Evolutionary conservation across 1,284 basidiomycete species (phyloP), one percentile per base, ranked within the genome.

Genomic region (Dichomitus squalens): DNA sequence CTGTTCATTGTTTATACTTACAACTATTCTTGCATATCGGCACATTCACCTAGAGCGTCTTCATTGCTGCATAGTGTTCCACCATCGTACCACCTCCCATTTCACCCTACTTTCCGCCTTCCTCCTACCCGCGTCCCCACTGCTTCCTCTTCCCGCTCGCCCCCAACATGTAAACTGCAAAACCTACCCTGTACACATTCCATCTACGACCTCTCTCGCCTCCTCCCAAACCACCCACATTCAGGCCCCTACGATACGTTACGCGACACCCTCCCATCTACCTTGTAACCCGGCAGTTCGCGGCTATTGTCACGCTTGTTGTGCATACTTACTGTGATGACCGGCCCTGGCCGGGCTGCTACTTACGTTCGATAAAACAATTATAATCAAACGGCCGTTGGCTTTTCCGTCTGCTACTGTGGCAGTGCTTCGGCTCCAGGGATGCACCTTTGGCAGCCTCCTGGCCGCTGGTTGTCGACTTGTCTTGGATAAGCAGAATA

Each of bases 1-100:
- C 53, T 54, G 34, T 56, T 58, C 39, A 31, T 35, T 63, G 61
- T 63, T 63, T 63, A 63, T 63, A 63, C 58, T 57, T 63, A 60
- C 61, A 63, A 35, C 58, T 63, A 63, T 63, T 63, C 53, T 49
- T 58, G 57, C 60, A 53, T 56, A 58, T 58, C 29, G 14, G 6
- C 57, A 41, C 43, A 52, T 23, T 20, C 41, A 20, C 47, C 41
- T 58, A 60, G 58, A 60, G 49, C 41, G 44, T 60, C 36, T 14
- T 55, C 35, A 51, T 41, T 62, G 61, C 58, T 57, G 49, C 54
- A 59, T 60, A 59, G n/a, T 52, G 34, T 52, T 39, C n/a, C 12
- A 9, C 11, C 35, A 34, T 38, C 56, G 38, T 29, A 40, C 34
- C 23, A 16, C 50, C 43, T 2, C 49, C 43, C 6, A 29, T 27